A percentile compares a stretch with the other conserved stretches of the same genome.
Conservation (phyloP, 225 moss, liverwort and hornwort species). For the Polytrichum commune region DNA sequence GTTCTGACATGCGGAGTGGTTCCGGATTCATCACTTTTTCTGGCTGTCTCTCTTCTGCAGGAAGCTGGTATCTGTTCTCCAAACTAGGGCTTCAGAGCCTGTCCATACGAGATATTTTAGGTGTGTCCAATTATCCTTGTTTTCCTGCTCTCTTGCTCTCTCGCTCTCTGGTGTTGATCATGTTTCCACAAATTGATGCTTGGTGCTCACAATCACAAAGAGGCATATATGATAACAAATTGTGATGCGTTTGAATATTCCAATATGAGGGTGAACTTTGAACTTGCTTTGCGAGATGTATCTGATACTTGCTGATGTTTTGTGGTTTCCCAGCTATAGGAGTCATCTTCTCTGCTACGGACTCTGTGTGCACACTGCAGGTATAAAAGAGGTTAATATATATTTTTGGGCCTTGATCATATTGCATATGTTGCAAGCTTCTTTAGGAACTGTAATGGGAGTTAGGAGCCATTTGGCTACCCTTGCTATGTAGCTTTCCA, state of each 20-base stretch:
- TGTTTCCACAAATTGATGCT: not conserved
- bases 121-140: slow-evolving; percentile 12
- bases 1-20: too few relatives aligned
- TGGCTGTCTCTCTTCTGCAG: slow-evolving; percentile 31
- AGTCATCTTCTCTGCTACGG: slow-evolving; percentile 87
- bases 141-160: not conserved
- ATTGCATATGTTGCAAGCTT: too few relatives aligned
- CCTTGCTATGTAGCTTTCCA: too few relatives aligned
- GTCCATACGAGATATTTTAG: slow-evolving; percentile 71
- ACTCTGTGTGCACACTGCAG: slow-evolving; percentile 94
- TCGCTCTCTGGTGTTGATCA: too few relatives aligned
- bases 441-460: too few relatives aligned
- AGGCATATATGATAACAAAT: not conserved
- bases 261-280: not conserved
- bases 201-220: not conserved
- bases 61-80: slow-evolving; percentile 46
- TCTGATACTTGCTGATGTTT: slow-evolving; percentile 1
- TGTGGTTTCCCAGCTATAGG: slow-evolving; percentile 54
- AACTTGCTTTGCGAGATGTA: slow-evolving; percentile 11
- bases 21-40: not conserved
- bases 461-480: too few relatives aligned
- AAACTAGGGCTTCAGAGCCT: slow-evolving; percentile 63
- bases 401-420: too few relatives aligned
- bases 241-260: too few relatives aligned
- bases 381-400: slow-evolving; percentile 8